Base-by-base conservation (phyloP, 179 eudicot genomes). In the Spergularia azorica region DNA sequence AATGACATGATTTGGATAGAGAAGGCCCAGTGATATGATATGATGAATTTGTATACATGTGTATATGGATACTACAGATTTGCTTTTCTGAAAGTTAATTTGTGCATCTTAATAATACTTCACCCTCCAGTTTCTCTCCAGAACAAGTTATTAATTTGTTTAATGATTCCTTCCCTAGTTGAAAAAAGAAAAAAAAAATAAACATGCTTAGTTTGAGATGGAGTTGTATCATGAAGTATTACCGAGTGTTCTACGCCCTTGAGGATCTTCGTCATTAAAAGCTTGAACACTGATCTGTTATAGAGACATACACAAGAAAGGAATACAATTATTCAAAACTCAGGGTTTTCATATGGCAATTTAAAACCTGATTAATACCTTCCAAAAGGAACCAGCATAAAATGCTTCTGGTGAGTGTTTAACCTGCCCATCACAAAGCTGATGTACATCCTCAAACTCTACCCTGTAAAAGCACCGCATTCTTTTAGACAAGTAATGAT, bases 341-440 rank as follows among this genome's bases (percentile, higher is more conserved):
- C 12, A 20, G 56, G 21, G 6, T 8, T 50, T 21, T 12, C 17
- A 70, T 18, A 15, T 17, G 32, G 7, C 36, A n/a, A 41, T 21
- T 12, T 39, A 18, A 46, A 65, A 38, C 17, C 17, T 12, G 14
- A 64, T 56, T 6, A 65, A 36, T 81, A 96, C 99, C 94, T 96
- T 96, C 99, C 99, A 96, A 68, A 93, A 81, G 76, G 99, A 96
- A 86, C 99, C 99, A 66, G 98, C 99, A 90, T 96, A 96, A 84
- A 93, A 96, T 74, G 87, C 92, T 87, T 96, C 99, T 56, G 90
- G 83, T 82, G 99, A 96, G 83, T 96, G 98, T 85, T 91, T 96
- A 77, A 94, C 99, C 86, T 93, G 99, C 65, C 98, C 99, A 87
- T 96, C 99, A 74, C 77, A 85, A 72, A 93, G 97, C 88, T 91